phyloP scores from a whole-genome alignment of 2,329 filamentous ascomycete species.

The Ophiocordyceps sinensis region DNA sequence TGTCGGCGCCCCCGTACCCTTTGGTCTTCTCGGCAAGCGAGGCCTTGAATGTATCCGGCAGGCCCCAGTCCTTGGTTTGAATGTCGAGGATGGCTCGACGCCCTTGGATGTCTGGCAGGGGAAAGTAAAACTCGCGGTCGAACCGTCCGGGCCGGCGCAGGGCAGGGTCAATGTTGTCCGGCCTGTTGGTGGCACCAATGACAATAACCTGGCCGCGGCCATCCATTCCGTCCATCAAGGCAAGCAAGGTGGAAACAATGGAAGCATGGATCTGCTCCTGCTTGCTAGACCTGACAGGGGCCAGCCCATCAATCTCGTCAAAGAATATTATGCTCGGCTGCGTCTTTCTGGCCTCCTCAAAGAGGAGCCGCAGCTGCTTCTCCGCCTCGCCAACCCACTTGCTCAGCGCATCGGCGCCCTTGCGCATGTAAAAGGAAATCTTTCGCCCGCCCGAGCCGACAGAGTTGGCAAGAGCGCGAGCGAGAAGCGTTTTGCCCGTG shows the following conservation, averaged over 20 bases:
- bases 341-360: conserved; percentile 88
- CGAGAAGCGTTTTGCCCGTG: conserved; percentile 94
- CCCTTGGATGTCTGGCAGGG: conserved; percentile 67
- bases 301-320: conserved; percentile 94
- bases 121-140: conserved; percentile 96
- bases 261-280: conserved; percentile 98
- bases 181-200: conserved; percentile 95
- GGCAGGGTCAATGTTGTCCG: conserved; percentile 94
- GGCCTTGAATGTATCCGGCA: conserved; percentile 66
- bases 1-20: conserved; percentile 90
- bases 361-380: conserved; percentile 80
- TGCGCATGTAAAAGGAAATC: conserved; percentile 98
- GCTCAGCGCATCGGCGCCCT: conserved; percentile 91
- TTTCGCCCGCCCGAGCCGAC: conserved; percentile 81
- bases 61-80: conserved; percentile 85
- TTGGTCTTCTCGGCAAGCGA: conserved; percentile 80
- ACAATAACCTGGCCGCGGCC: conserved; percentile 97
- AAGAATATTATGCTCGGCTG: conserved; percentile 99
- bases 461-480: conserved; percentile 80
- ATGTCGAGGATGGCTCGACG: conserved; percentile 85
- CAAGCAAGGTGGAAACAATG: conserved; percentile 87
- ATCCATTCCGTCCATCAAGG: conserved; percentile 96
- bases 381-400: conserved; percentile 99
- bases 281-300: conserved; percentile 91
- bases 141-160: conserved; percentile 86